Evolutionary conservation across 371 early-diverging fungal genomes (phyloP), one percentile per base, ranked within the genome.

Genomic region (Smittium culicis): DNA sequence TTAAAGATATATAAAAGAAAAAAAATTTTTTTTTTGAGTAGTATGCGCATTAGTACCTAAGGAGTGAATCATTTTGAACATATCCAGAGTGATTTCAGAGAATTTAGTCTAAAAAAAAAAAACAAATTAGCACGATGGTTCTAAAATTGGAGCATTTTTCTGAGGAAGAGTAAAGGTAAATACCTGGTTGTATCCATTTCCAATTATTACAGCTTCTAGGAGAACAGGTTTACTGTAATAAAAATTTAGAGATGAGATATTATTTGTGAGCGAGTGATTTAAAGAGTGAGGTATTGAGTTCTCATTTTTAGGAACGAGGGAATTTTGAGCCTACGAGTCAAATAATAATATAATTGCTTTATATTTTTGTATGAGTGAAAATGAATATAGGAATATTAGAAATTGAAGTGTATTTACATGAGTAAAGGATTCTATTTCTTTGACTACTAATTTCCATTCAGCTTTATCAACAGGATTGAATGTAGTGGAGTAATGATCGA

Each of bases 141-240:
- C n/a, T n/a, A n/a, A n/a, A n/a, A n/a, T n/a, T n/a, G n/a, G n/a
- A n/a, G n/a, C n/a, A n/a, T n/a, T n/a, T n/a, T n/a, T n/a, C n/a
- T n/a, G n/a, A n/a, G n/a, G n/a, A n/a, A n/a, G n/a, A n/a, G n/a
- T 11, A 45, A 45, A 45, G 20, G 20, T 20, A 45, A 5, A 45
- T 11, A 45, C 45, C 20, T 45, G 45, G 60, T 88, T 90, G 45
- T 87, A 88, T 69, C 85, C 85, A 70, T 90, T 94, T 16, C 96
- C 95, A 35, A 94, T 93, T 2, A 97, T 77, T 35, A 97, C 91
- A 0, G 92, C 95, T 73, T 96, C 94, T 73, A 91, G 93, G n/a
- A 97, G 74, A 35, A 73, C 79, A 65, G 61, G 72, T 82, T 2
- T 75, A 74, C 59, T 34, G 27, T 32, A 2, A 1, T 66, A 34